These are phyloP conservation scores for Baorangia bicolor DNA, from an alignment of 768 basidiomycete species.

Conservation along the genomic window DNA sequence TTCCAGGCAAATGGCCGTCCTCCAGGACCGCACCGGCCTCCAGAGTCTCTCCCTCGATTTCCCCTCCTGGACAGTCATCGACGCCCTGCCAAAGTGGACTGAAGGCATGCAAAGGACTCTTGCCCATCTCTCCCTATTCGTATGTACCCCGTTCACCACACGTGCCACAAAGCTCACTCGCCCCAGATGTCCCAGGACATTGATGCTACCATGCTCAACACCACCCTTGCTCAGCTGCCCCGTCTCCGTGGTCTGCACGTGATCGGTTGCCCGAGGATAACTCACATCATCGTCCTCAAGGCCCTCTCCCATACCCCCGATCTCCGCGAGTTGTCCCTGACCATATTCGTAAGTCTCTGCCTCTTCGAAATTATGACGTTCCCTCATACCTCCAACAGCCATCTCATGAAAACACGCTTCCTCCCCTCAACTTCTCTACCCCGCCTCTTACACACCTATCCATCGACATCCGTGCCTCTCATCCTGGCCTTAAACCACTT, in stretches of 20 bases:
- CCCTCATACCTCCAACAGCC: constrained; percentile 10
- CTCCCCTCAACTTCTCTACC: constrained; percentile 26
- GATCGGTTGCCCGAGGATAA: constrained; percentile 55
- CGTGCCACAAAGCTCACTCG: background rate
- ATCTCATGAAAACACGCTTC: constrained; percentile 6
- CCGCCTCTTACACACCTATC: constrained; percentile 49
- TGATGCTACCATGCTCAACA: constrained; percentile 50
- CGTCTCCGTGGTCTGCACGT: constrained; percentile 58
- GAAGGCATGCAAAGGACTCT: constrained; percentile 43
- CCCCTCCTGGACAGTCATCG: constrained; percentile 62
- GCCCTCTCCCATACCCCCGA: constrained; percentile 46
- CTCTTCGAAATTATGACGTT: background rate
- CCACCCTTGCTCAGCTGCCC: constrained; percentile 49
- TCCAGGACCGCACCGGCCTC: constrained; percentile 42
- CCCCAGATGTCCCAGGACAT: constrained; percentile 55
- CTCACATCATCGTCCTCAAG: constrained; percentile 50
- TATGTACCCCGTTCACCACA: constrained; percentile 34
- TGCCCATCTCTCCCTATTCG: constrained; percentile 56
- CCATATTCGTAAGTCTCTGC: constrained; percentile 48
- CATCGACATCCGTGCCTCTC: constrained; percentile 45
- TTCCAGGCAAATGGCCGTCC: constrained; percentile 44
- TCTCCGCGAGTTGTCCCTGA: constrained; percentile 61
- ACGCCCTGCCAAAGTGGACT: constrained; percentile 59
- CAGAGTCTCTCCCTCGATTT: constrained; percentile 52
- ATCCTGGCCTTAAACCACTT: constrained; percentile 17